Percentiles rank a stretch among this genome's conserved stretches.
Conservation (phyloP, 2,329 filamentous ascomycete species). For the Ascochyta koolunga region DNA sequence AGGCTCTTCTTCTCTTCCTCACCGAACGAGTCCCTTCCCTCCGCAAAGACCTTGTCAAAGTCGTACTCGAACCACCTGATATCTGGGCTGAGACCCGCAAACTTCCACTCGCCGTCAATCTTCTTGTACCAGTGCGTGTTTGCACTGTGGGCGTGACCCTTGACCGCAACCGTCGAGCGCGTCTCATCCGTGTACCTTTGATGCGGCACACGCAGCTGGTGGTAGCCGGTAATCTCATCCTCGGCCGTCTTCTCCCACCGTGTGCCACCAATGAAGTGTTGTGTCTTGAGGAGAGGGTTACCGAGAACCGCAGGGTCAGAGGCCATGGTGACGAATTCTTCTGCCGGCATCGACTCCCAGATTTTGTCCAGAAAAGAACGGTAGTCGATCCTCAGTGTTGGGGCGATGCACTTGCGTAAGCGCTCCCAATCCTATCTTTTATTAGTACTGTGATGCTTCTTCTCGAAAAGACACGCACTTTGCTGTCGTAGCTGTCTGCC, state of each 20-base stretch:
- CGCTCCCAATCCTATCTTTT: constrained; percentile 61
- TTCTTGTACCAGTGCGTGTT: constrained; percentile 63
- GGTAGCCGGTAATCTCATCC: constrained; percentile 58
- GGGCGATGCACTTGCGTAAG: constrained; percentile 66
- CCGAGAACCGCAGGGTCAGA: constrained; percentile 61
- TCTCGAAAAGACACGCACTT: constrained; percentile 44
- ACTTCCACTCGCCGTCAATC: constrained; percentile 65
- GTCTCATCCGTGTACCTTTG: constrained; percentile 60
- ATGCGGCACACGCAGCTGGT: constrained; percentile 65
- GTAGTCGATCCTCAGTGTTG: constrained; percentile 72
- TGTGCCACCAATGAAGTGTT: constrained; percentile 62
- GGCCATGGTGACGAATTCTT: constrained; percentile 60
- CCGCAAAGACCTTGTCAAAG: constrained; percentile 61
- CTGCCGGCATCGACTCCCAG: constrained; percentile 63
- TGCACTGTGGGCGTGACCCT: constrained; percentile 63
- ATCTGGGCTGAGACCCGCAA: constrained; percentile 60
- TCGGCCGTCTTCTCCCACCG: constrained; percentile 59
- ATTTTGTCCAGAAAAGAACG: constrained; percentile 60
- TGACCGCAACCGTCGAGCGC: constrained; percentile 55
- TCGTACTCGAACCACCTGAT: constrained; percentile 63
- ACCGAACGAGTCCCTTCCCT: constrained; percentile 54
- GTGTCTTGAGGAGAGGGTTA: constrained; percentile 60
- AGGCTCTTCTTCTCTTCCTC: constrained; percentile 43
- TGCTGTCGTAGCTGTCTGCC: constrained; percentile 70
- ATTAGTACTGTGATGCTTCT: constrained; percentile 9